These are phyloP conservation scores for Phoma herbarum DNA, from an alignment of 2,329 filamentous ascomycete species.

Conservation along the genomic window DNA sequence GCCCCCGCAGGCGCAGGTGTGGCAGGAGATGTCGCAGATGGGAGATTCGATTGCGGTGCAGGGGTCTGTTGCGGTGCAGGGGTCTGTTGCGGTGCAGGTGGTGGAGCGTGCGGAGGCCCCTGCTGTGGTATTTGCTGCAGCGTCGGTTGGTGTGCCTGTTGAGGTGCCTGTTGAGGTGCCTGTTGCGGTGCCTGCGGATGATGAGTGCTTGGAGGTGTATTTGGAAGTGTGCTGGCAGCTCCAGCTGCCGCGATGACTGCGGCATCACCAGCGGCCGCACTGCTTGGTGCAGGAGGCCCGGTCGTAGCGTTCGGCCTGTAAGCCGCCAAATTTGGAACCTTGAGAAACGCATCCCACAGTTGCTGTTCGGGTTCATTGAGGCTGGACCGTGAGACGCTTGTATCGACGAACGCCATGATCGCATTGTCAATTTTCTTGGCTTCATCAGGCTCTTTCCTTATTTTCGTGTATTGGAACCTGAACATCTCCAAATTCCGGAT, in stretches of 20 bases:
- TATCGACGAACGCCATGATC: slow-evolving; percentile 42
- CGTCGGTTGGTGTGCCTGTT: slow-evolving; percentile 1
- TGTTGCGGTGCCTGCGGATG: slow-evolving; percentile 2
- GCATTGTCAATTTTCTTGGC: slow-evolving; percentile 46
- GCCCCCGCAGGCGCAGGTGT: slow-evolving; percentile 2
- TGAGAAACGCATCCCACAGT: slow-evolving; percentile 38
- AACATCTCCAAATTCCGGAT: slow-evolving; percentile 49
- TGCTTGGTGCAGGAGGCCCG: slow-evolving; percentile 21
- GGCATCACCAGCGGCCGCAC: slow-evolving; percentile 37
- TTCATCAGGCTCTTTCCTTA: slow-evolving; percentile 35
- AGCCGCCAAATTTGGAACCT: slow-evolving; percentile 31
- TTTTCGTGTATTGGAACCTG: slow-evolving; percentile 41
- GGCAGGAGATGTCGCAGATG: background rate
- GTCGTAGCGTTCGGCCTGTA: slow-evolving; percentile 24
- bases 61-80: background rate
- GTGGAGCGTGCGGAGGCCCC: background rate
- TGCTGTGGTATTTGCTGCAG: slow-evolving; percentile 10
- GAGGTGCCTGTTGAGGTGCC: background rate
- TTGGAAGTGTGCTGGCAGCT: slow-evolving; percentile 33
- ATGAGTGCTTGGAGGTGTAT: background rate
- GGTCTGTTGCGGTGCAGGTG: background rate
- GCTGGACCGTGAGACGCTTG: slow-evolving; percentile 32
- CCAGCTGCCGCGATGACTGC: slow-evolving; percentile 48
- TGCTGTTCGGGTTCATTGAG: slow-evolving; percentile 38
- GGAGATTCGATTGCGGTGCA: background rate